Evolutionary conservation across 768 basidiomycete genomes (phyloP).

Genomic region (Crepidotus variabilis): DNA sequence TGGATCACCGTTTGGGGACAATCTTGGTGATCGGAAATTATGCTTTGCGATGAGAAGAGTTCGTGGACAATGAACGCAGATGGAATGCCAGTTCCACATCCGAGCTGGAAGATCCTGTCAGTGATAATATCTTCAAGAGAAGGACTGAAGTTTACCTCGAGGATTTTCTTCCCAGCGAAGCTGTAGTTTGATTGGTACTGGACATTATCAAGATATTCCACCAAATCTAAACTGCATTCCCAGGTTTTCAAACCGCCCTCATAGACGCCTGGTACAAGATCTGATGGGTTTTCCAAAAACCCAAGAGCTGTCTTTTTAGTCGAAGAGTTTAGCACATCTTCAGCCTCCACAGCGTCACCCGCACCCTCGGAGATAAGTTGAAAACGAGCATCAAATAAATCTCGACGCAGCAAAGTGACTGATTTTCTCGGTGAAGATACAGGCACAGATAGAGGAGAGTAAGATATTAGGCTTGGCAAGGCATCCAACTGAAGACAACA

Average conservation of each 20-base stretch:
- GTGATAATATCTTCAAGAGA: neutral
- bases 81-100: slow-evolving; percentile 91
- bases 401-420: slow-evolving; percentile 63
- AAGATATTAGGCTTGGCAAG: slow-evolving; percentile 75
- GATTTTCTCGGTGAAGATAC: slow-evolving; percentile 27
- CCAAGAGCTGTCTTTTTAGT: slow-evolving; percentile 33
- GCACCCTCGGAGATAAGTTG: slow-evolving; percentile 70
- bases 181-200: slow-evolving; percentile 11
- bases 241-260: slow-evolving; percentile 98
- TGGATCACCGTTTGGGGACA: slow-evolving; percentile 49
- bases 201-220: slow-evolving; percentile 51
- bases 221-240: slow-evolving; percentile 92
- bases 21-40: slow-evolving; percentile 2
- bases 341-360: slow-evolving; percentile 8
- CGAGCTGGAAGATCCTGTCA: slow-evolving; percentile 52
- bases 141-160: slow-evolving; percentile 58
- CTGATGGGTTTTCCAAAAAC: slow-evolving; percentile 80
- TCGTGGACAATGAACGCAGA: slow-evolving; percentile 67
- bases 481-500: slow-evolving; percentile 49
- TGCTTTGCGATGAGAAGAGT: slow-evolving; percentile 40
- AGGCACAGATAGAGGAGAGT: slow-evolving; percentile 65
- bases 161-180: slow-evolving; percentile 46
- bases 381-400: slow-evolving; percentile 95
- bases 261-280: slow-evolving; percentile 88
- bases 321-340: slow-evolving; percentile 15